Evolutionary conservation across 257 asterid genomes (phyloP), one percentile per base, ranked within the genome.

Genomic region (Solanum chiquidenum): DNA sequence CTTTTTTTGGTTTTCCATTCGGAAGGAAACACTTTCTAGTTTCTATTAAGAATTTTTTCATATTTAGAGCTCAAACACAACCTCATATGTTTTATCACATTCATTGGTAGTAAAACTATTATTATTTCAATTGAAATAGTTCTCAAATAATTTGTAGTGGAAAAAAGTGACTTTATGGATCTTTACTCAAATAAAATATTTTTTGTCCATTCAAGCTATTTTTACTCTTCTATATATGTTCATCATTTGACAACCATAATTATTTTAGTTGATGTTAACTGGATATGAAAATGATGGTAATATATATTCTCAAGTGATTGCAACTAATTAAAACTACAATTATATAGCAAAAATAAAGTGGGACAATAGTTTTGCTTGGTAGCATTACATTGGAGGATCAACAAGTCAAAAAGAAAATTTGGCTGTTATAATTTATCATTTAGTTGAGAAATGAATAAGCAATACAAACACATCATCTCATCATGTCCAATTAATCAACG

Each of bases 341-440:
- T 71, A 35, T 35, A 46, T 4, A 82, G 29, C 31, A 49, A 82
- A 82, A 37, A 49, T 29, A 49, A 46, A 29, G 27, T 31, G 69
- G 86, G 86, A 31, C 42, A 55, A 20, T 46, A 21, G 44, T 29
- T 86, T 76, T 52, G 58, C 86, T 87, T 90, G 79, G 86, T 91
- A 84, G 60, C 86, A 71, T 68, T 27, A 72, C 62, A 84, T 80
- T 75, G 73, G 77, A 82, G 69, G 82, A 35, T 84, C 83, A 52
- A 5, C n/a, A 86, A 87, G 71, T 55, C 77, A 85, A 91, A 31
- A 86, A 35, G 86, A 69, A n/a, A 34, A 11, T 86, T 64, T 75
- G 89, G 91, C 74, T 35, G 79, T 87, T 40, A 83, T 83, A 86
- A 83, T 27, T 88, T 84, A 75, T 16, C 86, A 34, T 35, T 89